Conservation (phyloP, 192 early-diverging fungal species). For the Podila verticillata region DNA sequence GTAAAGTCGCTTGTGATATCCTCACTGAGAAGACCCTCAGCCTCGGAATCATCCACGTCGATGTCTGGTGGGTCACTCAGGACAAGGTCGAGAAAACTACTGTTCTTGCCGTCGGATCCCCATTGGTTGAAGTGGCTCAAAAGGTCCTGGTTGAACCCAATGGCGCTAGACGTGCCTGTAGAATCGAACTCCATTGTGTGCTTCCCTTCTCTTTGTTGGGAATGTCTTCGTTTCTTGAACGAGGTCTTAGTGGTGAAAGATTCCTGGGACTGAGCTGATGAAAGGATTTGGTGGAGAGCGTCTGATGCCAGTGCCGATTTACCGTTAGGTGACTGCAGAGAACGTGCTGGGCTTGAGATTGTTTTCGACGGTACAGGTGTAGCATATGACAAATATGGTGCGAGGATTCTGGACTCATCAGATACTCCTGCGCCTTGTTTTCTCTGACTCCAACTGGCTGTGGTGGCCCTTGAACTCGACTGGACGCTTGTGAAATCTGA, state of each 20-base stretch:
- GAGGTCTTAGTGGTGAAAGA: neutral
- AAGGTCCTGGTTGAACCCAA: slow-evolving; percentile 27
- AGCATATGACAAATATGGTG: neutral
- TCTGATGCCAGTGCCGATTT: too few relatives aligned
- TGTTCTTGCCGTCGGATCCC: slow-evolving; percentile 24
- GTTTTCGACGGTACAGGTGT: too few relatives aligned
- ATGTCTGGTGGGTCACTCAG: slow-evolving; percentile 44
- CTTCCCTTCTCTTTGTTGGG: neutral
- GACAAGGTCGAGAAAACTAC: slow-evolving; percentile 36
- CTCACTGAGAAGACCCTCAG: slow-evolving; percentile 12
- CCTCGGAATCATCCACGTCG: slow-evolving; percentile 23
- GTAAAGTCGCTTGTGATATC: neutral
- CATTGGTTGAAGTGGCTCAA: slow-evolving; percentile 35
- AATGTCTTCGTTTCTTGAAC: neutral
- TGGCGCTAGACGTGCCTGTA: neutral
- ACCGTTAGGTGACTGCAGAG: too few relatives aligned
- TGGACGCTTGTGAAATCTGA: neutral
- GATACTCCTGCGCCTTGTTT: neutral
- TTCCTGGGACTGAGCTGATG: neutral
- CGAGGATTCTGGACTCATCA: neutral
- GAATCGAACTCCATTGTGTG: neutral
- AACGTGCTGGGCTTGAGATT: too few relatives aligned
- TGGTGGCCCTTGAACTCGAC: neutral
- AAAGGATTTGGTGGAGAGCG: neutral
- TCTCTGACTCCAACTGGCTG: neutral